Conservation (phyloP, 2,329 filamentous ascomycete species). For the Colletotrichum incanum region DNA sequence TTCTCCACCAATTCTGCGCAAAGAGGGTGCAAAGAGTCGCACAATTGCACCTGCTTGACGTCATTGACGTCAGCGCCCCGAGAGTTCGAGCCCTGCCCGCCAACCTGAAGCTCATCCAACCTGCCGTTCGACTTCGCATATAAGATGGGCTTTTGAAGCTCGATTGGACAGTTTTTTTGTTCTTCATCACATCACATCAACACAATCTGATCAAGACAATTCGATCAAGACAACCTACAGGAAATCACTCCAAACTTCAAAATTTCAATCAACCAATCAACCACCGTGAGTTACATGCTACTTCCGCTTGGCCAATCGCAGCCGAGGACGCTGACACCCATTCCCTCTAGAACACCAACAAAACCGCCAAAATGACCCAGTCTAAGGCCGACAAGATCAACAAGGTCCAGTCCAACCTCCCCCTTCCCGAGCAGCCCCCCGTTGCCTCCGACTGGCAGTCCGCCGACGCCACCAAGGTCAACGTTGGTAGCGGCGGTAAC, state of each 20-base stretch:
- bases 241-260: background rate
- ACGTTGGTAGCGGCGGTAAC: conserved; percentile 75
- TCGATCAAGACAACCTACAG: background rate
- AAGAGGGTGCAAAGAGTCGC: conserved; percentile 27
- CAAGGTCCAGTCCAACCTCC: conserved; percentile 79
- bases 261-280: background rate
- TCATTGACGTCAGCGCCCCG: conserved; percentile 44
- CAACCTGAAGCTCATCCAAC: background rate
- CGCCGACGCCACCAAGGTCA: conserved; percentile 76
- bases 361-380: conserved; percentile 55
- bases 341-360: background rate
- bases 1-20: conserved; percentile 36
- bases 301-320: background rate
- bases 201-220: background rate
- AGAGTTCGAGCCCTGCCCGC: conserved; percentile 3
- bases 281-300: conserved; percentile 4
- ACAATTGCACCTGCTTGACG: conserved; percentile 42
- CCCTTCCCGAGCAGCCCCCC: conserved; percentile 84
- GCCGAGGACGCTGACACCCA: conserved; percentile 20
- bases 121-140: conserved; percentile 10
- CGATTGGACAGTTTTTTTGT: too few species aligned
- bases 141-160: conserved; percentile 13
- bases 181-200: conserved; percentile 22
- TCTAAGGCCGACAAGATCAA: conserved; percentile 78
- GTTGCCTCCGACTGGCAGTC: conserved; percentile 85